Evolutionary conservation across 108 stramenopile genomes (phyloP).

Genomic region (Nannochloropsis granulata): DNA sequence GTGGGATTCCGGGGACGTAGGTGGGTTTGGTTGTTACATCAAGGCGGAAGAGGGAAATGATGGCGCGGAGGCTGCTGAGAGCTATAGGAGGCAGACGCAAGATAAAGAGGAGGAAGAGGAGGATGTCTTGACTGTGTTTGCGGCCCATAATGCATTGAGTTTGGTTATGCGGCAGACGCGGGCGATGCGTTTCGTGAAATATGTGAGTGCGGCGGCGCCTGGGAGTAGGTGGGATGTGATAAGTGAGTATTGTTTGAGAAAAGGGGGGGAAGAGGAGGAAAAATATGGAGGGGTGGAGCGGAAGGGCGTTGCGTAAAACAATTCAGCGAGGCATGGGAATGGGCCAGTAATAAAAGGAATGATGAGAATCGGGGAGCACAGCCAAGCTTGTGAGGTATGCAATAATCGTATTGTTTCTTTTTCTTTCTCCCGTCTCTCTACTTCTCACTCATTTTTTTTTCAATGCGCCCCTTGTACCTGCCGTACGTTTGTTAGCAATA

Average conservation of each 20-base stretch:
- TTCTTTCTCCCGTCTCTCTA: too few species aligned
- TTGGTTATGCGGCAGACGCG: constrained; percentile 78
- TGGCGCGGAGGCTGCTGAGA: background rate
- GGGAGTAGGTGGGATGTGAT: constrained; percentile 75
- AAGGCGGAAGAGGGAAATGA: background rate
- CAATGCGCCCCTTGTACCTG: too few species aligned
- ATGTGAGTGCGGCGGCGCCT: constrained; percentile 67
- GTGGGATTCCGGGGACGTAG: constrained; percentile 32
- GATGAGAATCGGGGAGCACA: too few species aligned
- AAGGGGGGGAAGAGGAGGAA: constrained; percentile 32
- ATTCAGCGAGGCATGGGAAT: too few species aligned
- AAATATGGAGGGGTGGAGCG: background rate
- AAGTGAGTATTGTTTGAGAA: constrained; percentile 60
- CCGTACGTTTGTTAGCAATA: too few species aligned
- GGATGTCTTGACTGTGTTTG: constrained; percentile 69
- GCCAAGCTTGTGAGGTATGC: too few species aligned
- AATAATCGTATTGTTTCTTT: too few species aligned
- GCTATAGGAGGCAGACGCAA: background rate
- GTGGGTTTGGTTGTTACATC: constrained; percentile 27
- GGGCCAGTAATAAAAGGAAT: too few species aligned
- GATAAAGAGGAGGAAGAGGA: constrained; percentile 40
- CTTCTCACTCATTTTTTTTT: too few species aligned
- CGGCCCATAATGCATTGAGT: constrained; percentile 74
- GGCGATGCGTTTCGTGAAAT: constrained; percentile 89
- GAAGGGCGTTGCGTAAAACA: too few species aligned